Percentiles rank a stretch among this genome's conserved stretches.
Evolutionary conservation across 1,139 yeast genomes (phyloP).

Genomic region (Kurtzmaniella quercitrusa): DNA sequence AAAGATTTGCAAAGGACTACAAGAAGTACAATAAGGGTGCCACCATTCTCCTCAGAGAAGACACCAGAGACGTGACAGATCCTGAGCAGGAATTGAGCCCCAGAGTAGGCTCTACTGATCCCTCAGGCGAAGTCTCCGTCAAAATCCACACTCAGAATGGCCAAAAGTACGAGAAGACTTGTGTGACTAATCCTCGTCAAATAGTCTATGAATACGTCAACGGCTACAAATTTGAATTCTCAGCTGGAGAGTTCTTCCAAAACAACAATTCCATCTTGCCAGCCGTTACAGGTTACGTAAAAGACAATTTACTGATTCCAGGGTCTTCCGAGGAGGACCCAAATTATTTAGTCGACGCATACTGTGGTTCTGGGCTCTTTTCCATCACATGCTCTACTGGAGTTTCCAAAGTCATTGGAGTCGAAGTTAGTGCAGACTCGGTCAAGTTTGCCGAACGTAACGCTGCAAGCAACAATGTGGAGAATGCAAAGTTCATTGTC

Average conservation of each 20-base stretch:
- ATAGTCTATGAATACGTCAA: conserved; percentile 75
- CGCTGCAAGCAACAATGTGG: conserved; percentile 68
- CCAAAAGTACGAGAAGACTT: conserved; percentile 36
- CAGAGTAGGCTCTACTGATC: conserved; percentile 42
- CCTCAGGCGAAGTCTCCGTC: conserved; percentile 18
- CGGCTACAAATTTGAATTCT: conserved; percentile 75
- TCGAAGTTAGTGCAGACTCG: conserved; percentile 89
- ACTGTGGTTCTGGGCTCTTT: conserved; percentile 95
- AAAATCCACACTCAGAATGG: conserved; percentile 11
- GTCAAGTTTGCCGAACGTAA: conserved; percentile 82
- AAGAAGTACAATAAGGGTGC: conserved; percentile 74
- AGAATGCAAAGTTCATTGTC: conserved; percentile 76
- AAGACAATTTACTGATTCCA: conserved; percentile 55
- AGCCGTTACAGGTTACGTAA: conserved; percentile 73
- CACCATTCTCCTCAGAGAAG: conserved; percentile 79
- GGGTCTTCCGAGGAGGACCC: conserved; percentile 33
- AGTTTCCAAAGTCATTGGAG: conserved; percentile 84
- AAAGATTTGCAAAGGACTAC: conserved; percentile 45
- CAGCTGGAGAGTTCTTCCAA: conserved; percentile 95
- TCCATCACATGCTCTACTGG: conserved; percentile 80
- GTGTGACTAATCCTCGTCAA: conserved; percentile 69
- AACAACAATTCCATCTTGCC: conserved; percentile 92
- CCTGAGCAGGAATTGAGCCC: conserved; percentile 19
- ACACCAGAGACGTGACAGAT: conserved; percentile 38
- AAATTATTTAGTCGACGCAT: conserved; percentile 83